phyloP scores from a whole-genome alignment of 2,329 filamentous ascomycete genomes.

The Claviceps sp. region DNA sequence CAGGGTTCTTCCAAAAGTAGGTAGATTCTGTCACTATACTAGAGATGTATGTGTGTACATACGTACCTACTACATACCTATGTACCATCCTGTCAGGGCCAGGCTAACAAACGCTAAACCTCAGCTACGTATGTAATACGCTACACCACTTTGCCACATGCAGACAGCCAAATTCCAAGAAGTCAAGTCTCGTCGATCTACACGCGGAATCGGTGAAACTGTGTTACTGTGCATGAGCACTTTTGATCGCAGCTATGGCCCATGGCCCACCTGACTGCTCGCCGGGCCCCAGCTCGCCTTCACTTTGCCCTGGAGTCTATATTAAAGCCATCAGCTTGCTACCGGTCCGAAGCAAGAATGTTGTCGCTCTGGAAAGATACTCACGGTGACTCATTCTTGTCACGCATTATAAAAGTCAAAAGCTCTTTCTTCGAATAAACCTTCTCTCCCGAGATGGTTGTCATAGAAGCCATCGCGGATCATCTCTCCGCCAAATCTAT shows the following conservation, averaged over 20 bases:
- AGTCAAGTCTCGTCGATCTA: not conserved
- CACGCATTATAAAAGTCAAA: not conserved
- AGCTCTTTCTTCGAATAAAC: not conserved
- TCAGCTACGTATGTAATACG: not conserved
- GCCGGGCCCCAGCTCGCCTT: not conserved
- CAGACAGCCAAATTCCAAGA: not conserved
- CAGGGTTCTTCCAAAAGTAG: too few species aligned
- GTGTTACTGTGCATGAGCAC: not conserved
- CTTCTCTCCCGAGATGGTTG: slow-evolving; percentile 25
- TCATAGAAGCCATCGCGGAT: slow-evolving; percentile 34
- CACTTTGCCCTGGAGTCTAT: not conserved
- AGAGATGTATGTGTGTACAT: too few species aligned
- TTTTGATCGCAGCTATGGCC: not conserved
- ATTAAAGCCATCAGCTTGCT: not conserved
- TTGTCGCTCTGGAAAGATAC: not conserved
- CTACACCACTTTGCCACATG: not conserved
- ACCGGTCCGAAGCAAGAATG: not conserved
- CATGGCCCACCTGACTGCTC: not conserved
- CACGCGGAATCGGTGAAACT: not conserved
- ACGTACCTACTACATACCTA: too few species aligned
- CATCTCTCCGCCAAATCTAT: slow-evolving; percentile 29
- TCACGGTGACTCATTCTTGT: not conserved
- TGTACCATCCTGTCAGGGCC: not conserved
- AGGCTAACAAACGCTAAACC: not conserved
- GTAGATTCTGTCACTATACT: too few species aligned